A percentile compares a stretch with the other conserved stretches of the same genome.
phyloP scores from a whole-genome alignment of 2,329 filamentous ascomycete species.

The Purpureocillium lavendulum region DNA sequence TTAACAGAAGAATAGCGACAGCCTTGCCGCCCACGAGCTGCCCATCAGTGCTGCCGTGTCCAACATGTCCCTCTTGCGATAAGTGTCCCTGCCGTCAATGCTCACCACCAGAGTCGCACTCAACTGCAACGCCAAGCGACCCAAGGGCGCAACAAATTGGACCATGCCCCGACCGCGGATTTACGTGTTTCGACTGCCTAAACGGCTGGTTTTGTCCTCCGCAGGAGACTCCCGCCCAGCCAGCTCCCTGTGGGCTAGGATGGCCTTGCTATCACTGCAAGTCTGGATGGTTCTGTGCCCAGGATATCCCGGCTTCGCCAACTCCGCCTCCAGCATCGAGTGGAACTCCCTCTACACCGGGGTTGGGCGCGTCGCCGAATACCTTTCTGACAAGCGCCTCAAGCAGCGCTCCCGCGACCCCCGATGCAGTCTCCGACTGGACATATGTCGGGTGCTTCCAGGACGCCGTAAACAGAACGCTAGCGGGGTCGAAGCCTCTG shows the following conservation, averaged over 20 bases:
- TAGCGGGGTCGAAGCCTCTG: slow-evolving; percentile 13
- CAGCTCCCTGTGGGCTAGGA: slow-evolving; percentile 17
- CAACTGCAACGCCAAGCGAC: background rate
- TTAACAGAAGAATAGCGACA: background rate
- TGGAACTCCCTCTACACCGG: no score
- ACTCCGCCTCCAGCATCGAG: no score
- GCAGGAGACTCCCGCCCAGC: slow-evolving; percentile 19
- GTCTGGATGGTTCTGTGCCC: slow-evolving; percentile 19
- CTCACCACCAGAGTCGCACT: no score
- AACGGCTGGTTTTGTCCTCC: slow-evolving; percentile 23
- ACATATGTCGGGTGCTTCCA: slow-evolving; percentile 22
- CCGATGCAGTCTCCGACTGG: slow-evolving; percentile 12
- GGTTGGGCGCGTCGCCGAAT: no score
- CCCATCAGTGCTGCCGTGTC: slow-evolving; percentile 5
- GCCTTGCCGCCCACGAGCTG: background rate
- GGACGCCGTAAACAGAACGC: slow-evolving; percentile 14
- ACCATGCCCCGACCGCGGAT: slow-evolving; percentile 17
- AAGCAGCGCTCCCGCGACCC: no score
- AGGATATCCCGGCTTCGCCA: background rate
- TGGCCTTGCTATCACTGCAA: slow-evolving; percentile 23
- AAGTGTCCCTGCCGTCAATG: slow-evolving; percentile 2
- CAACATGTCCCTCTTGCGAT: slow-evolving; percentile 12
- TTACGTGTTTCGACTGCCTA: slow-evolving; percentile 18
- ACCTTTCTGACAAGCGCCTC: no score
- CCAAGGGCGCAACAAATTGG: background rate